Evolutionary conservation across 495 filamentous ascomycete genomes (phyloP).

Genomic region (Chaetomium fimeti): DNA sequence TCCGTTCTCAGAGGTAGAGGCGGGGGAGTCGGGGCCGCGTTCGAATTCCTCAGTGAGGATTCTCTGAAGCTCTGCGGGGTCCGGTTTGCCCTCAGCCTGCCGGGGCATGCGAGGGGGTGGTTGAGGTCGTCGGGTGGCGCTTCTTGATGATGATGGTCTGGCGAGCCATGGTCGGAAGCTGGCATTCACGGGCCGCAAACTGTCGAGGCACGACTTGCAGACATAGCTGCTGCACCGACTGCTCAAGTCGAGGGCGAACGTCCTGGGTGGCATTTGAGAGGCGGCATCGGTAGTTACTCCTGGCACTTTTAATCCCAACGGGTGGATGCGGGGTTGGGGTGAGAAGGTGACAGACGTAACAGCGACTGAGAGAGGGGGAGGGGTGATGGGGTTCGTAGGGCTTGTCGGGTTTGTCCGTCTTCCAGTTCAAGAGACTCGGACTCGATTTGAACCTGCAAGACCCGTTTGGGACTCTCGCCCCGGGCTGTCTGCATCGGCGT

Average conservation of each 20-base stretch:
- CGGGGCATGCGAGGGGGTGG: neutral
- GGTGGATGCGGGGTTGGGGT: neutral
- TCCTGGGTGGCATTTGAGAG: slow-evolving; percentile 34
- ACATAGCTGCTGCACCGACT: slow-evolving; percentile 35
- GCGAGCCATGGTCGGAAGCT: slow-evolving; percentile 25
- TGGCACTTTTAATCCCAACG: neutral
- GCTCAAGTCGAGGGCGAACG: slow-evolving; percentile 29
- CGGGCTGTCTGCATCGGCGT: neutral
- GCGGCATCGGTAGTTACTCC: neutral
- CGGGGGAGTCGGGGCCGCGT: slow-evolving; percentile 10
- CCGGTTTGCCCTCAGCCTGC: slow-evolving; percentile 2
- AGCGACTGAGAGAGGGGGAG: neutral
- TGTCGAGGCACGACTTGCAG: slow-evolving; percentile 38
- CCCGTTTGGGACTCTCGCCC: neutral
- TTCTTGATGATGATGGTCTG: slow-evolving; percentile 27
- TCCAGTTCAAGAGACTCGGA: neutral
- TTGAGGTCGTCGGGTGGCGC: slow-evolving; percentile 13
- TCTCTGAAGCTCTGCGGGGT: slow-evolving; percentile 13
- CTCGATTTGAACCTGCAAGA: neutral
- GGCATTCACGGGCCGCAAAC: slow-evolving; percentile 24
- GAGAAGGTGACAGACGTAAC: neutral
- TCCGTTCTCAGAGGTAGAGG: neutral
- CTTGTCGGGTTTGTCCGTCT: neutral
- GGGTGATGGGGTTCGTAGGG: neutral
- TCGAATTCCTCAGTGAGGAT: slow-evolving; percentile 21